These are phyloP conservation scores for Cystobasidium slooffiae DNA, from an alignment of 1,284 basidiomycete genomes.

Conservation along the genomic window DNA sequence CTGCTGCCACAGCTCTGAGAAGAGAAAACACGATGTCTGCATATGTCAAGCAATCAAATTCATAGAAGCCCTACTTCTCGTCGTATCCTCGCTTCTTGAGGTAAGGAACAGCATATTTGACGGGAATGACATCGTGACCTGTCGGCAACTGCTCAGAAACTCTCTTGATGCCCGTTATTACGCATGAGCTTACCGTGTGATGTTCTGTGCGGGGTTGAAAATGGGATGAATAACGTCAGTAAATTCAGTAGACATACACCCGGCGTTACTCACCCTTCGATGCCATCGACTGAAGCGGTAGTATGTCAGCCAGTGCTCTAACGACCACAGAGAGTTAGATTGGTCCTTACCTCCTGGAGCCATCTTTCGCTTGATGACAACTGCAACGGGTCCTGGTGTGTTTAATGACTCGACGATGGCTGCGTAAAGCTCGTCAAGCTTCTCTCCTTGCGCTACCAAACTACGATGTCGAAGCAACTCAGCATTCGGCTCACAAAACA, in stretches of 20 bases:
- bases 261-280: slow-evolving; percentile 64
- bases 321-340: not conserved
- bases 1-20: slow-evolving; percentile 62
- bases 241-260: not conserved
- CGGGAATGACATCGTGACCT: slow-evolving; percentile 69
- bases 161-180: not conserved
- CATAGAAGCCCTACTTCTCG: slow-evolving; percentile 1
- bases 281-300: slow-evolving; percentile 63
- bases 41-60: not conserved
- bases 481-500: not conserved
- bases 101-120: slow-evolving; percentile 72
- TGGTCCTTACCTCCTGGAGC: slow-evolving; percentile 64
- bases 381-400: slow-evolving; percentile 75
- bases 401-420: slow-evolving; percentile 65
- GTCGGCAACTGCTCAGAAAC: slow-evolving; percentile 59
- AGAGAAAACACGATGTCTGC: not conserved
- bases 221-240: not conserved
- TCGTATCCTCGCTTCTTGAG: slow-evolving; percentile 68
- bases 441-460: slow-evolving; percentile 71
- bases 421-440: slow-evolving; percentile 74
- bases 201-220: not conserved
- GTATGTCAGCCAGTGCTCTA: not conserved
- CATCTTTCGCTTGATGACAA: slow-evolving; percentile 76
- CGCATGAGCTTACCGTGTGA: slow-evolving; percentile 13
- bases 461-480: slow-evolving; percentile 4